Evolutionary conservation across 1,139 yeast species (phyloP).

Genomic region (Pichia kudriavzevii): DNA sequence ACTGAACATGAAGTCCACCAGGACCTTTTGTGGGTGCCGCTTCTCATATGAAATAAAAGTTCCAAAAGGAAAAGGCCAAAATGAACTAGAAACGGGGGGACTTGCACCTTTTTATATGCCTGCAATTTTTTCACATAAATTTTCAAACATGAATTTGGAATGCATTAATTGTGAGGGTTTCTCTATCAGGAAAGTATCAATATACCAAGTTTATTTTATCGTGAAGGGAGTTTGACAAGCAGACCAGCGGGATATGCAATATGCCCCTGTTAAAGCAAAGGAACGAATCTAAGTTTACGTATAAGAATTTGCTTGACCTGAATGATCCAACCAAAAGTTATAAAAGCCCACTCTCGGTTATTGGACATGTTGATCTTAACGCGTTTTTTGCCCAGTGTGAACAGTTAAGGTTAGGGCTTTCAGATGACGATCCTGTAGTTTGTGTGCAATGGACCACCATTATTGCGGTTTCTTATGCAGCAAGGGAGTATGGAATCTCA

Average conservation of each 20-base stretch:
- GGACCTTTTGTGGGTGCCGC: too few relatives aligned
- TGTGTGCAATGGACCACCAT: constrained; percentile 90
- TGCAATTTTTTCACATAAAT: too few relatives aligned
- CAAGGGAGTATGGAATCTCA: constrained; percentile 72
- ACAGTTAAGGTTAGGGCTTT: constrained; percentile 60
- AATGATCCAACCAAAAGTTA: constrained; percentile 40
- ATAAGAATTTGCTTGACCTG: constrained; percentile 42
- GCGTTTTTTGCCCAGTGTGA: constrained; percentile 96
- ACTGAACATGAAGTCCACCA: background rate
- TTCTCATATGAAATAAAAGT: too few relatives aligned
- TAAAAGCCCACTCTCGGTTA: constrained; percentile 65
- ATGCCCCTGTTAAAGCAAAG: constrained; percentile 8
- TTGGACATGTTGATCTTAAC: constrained; percentile 83
- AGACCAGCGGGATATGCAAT: too few relatives aligned
- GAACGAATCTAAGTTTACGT: constrained; percentile 33
- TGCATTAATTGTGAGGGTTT: too few relatives aligned
- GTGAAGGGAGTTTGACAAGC: too few relatives aligned
- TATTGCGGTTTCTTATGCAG: constrained; percentile 88
- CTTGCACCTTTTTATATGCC: too few relatives aligned
- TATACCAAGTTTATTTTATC: too few relatives aligned
- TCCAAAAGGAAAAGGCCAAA: too few relatives aligned
- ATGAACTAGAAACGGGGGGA: too few relatives aligned
- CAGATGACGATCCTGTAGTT: constrained; percentile 73
- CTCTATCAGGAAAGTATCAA: constrained; percentile 4
- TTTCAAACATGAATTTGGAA: too few relatives aligned